Evolutionary conservation across 371 early-diverging fungal genomes (phyloP).

Genomic region (Saksenaea vasiformis): DNA sequence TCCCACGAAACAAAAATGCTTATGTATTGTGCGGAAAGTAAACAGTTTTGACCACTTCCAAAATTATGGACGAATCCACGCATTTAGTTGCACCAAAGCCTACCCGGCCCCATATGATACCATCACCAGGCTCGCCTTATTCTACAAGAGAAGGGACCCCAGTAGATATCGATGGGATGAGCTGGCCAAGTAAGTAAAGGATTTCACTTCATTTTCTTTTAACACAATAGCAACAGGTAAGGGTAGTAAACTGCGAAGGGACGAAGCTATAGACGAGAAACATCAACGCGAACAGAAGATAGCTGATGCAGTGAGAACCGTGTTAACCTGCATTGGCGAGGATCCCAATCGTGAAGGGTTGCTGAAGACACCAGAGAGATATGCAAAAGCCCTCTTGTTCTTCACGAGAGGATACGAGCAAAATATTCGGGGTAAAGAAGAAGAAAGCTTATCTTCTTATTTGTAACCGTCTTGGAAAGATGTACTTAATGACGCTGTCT

Average conservation of each 20-base stretch:
- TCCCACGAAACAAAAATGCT: slow-evolving; percentile 2
- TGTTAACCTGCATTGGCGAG: slow-evolving; percentile 92
- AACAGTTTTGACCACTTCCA: neutral
- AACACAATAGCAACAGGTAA: slow-evolving; percentile 31
- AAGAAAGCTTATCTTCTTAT: neutral
- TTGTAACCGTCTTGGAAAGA: slow-evolving; percentile 38
- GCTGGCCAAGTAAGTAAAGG: slow-evolving; percentile 40
- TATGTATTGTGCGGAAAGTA: neutral
- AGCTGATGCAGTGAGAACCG: slow-evolving; percentile 80
- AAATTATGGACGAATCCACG: neutral
- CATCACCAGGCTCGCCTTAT: neutral
- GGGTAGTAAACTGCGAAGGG: slow-evolving; percentile 71
- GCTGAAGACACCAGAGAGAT: slow-evolving; percentile 92
- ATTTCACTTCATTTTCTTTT: neutral
- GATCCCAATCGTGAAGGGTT: slow-evolving; percentile 92
- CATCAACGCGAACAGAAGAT: slow-evolving; percentile 69
- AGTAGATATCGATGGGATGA: slow-evolving; percentile 37
- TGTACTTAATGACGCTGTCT: slow-evolving; percentile 86
- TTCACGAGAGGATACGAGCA: slow-evolving; percentile 95
- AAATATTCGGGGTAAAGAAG: slow-evolving; percentile 64
- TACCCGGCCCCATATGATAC: neutral
- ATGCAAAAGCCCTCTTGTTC: slow-evolving; percentile 95
- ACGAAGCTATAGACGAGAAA: slow-evolving; percentile 72
- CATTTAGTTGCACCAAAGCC: neutral
- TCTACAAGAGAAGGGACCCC: slow-evolving; percentile 23